Percentiles rank a stretch among this genome's conserved stretches.
Evolutionary conservation across 108 stramenopile genomes (phyloP).

Genomic region (Nitzschia inconspicua): DNA sequence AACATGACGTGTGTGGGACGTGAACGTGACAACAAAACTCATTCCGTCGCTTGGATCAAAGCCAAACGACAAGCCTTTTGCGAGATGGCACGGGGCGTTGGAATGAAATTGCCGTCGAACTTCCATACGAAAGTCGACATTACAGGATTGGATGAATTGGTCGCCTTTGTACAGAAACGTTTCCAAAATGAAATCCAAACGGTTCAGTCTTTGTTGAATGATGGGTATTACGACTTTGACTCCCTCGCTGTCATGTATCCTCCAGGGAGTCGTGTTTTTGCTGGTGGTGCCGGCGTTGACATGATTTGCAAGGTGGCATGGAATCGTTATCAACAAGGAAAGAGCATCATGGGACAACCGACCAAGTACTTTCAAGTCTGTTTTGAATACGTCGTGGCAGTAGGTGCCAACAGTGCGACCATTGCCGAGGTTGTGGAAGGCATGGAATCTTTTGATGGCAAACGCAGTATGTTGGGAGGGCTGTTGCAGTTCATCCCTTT

Average conservation of each 20-base stretch:
- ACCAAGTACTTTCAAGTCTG: conserved; percentile 55
- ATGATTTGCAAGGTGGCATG: conserved; percentile 54
- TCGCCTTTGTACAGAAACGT: conserved; percentile 32
- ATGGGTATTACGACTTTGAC: conserved; percentile 62
- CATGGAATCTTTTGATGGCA: conserved; percentile 58
- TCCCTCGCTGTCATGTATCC: conserved; percentile 44
- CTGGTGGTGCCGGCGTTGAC: conserved; percentile 57
- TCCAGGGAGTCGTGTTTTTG: conserved; percentile 44
- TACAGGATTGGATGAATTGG: conserved; percentile 52
- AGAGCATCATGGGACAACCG: conserved; percentile 40
- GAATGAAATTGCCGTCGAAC: conserved; percentile 19
- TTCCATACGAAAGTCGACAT: conserved; percentile 27
- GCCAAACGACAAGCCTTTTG: conserved; percentile 49
- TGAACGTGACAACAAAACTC: neutral
- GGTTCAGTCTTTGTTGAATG: conserved; percentile 6
- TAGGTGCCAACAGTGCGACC: conserved; percentile 34
- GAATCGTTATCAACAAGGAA: conserved; percentile 55
- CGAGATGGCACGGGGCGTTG: conserved; percentile 47
- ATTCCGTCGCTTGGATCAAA: conserved; percentile 12
- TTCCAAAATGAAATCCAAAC: conserved; percentile 24
- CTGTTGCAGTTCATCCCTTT: conserved; percentile 52
- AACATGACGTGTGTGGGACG: conserved; percentile 32
- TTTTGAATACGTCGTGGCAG: conserved; percentile 50
- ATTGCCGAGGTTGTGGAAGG: conserved; percentile 65
- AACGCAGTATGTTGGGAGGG: conserved; percentile 19